These are phyloP conservation scores for Vitrella brassicaformis DNA, from an alignment of 73 alveolate species.

Conservation along the genomic window DNA sequence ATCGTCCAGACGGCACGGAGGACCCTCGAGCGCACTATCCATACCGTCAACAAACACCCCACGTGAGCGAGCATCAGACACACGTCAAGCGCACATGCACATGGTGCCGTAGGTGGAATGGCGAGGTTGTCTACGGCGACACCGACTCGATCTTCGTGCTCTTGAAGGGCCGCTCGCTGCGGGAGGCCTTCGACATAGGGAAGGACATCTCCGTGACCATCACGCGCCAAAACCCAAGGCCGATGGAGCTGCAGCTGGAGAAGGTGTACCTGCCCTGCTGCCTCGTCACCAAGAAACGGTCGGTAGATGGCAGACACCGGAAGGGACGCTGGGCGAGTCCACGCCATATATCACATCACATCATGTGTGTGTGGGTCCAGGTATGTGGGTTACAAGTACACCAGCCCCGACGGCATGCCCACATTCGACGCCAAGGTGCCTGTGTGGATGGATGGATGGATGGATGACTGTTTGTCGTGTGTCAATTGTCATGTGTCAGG, in stretches of 20 bases:
- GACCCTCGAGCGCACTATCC: slow-evolving; percentile 43
- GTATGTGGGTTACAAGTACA: slow-evolving; percentile 29
- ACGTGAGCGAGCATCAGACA: slow-evolving; percentile 14
- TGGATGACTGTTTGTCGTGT: too few species aligned
- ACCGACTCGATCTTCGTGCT: slow-evolving; percentile 60
- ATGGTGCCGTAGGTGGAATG: slow-evolving; percentile 31
- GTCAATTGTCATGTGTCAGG: too few species aligned
- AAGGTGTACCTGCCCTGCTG: slow-evolving; percentile 60
- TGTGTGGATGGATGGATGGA: too few species aligned
- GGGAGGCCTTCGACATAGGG: slow-evolving; percentile 55
- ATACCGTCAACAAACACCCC: slow-evolving; percentile 41
- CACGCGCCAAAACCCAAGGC: slow-evolving; percentile 48
- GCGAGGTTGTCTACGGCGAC: slow-evolving; percentile 55
- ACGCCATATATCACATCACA: neutral
- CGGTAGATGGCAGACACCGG: slow-evolving; percentile 6
- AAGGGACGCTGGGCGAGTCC: neutral
- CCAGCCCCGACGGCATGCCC: too few species aligned
- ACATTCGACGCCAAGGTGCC: too few species aligned
- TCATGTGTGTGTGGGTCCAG: neutral
- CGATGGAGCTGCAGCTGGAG: slow-evolving; percentile 60
- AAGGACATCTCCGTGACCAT: slow-evolving; percentile 43
- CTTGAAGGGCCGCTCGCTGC: slow-evolving; percentile 40
- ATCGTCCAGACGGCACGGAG: slow-evolving; percentile 50
- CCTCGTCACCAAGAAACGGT: slow-evolving; percentile 52
- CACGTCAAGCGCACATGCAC: neutral